These are phyloP conservation scores for Fusarium sp. DNA, from an alignment of 2,329 filamentous ascomycete species.

Conservation along the genomic window DNA sequence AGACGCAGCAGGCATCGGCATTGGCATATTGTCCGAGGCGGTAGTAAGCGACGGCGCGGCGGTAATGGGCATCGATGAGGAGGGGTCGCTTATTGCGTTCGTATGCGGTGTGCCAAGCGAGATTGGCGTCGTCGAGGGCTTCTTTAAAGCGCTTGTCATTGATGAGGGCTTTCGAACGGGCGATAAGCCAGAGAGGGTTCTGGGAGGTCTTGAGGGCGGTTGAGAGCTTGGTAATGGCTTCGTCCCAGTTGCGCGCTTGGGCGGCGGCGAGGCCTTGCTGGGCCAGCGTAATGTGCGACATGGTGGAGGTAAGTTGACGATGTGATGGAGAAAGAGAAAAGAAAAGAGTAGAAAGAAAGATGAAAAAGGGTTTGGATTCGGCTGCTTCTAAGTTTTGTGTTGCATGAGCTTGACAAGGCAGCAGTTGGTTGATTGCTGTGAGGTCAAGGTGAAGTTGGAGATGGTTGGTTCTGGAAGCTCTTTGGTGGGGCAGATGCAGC, in stretches of 20 bases:
- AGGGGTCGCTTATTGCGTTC: slow-evolving; percentile 81
- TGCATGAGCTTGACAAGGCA: background rate
- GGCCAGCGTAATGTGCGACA: slow-evolving; percentile 68
- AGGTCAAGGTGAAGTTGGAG: background rate
- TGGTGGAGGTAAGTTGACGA: slow-evolving; percentile 47
- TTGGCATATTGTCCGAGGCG: slow-evolving; percentile 81
- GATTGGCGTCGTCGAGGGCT: slow-evolving; percentile 79
- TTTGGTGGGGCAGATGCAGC: slow-evolving; percentile 46
- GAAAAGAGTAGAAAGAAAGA: background rate
- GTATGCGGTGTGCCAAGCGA: slow-evolving; percentile 72
- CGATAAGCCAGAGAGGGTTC: slow-evolving; percentile 85
- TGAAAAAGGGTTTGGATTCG: background rate
- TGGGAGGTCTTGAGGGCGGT: slow-evolving; percentile 75
- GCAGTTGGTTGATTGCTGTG: background rate
- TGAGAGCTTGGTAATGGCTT: slow-evolving; percentile 79
- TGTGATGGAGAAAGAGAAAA: background rate
- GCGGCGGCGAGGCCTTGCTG: slow-evolving; percentile 77
- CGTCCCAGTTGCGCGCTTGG: slow-evolving; percentile 72
- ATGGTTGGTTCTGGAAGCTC: slow-evolving; percentile 55
- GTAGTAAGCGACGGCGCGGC: slow-evolving; percentile 82
- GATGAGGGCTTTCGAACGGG: slow-evolving; percentile 84
- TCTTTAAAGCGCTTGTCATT: slow-evolving; percentile 72
- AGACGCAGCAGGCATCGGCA: slow-evolving; percentile 78
- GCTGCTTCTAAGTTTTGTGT: background rate
- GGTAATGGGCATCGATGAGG: slow-evolving; percentile 86